Base-by-base conservation (phyloP, 2,329 filamentous ascomycete genomes). In the Sclerotinia glacialis region DNA sequence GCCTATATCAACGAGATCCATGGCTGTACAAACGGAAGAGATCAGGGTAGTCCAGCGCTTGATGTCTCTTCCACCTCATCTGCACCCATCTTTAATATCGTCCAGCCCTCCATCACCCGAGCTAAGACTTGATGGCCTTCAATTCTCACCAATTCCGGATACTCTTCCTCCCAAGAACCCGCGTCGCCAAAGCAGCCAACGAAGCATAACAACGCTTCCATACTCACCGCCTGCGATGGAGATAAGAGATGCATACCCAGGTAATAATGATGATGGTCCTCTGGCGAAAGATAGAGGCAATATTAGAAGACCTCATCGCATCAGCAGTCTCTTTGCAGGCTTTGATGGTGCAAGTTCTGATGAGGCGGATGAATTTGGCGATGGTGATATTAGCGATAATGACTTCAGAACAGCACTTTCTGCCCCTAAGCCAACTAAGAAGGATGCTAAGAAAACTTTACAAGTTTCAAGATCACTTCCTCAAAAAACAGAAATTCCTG, bases 251-350 rank as follows among this genome's bases (percentile, higher is more conserved):
- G 83, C 85, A 2, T 93, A 93, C 75, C 89, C 89, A 2, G 89
- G 89, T 0, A 92, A 92, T 76, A 93, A 93, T 72, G 91, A 95
- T 72, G 89, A 93, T 73, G 90, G 90, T 0, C 89, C 90, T 2
- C 79, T 93, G 50, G 87, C 88, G 23, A 75, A 72, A 55, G 74
- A 72, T 65, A 82, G 85, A 18, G 84, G 82, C 64, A 82, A 83
- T 2, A 84, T 87, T 2, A 82, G 90, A 75, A 85, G 88, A 68
- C 85, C 91, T 0, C 88, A 90, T 74, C 84, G 91, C 65, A 88
- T 91, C 59, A 94, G 90, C 78, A 95, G 91, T 75, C 80, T 96
- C n/a, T 95, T 95, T 77, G 90, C 91, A 42, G 91, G 91, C 0
- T 95, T 96, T 71, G 91, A 94, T 56, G 86, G 86, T 16, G 83